phyloP scores from a whole-genome alignment of 257 asterid species.

The Eucommia ulmoides region DNA sequence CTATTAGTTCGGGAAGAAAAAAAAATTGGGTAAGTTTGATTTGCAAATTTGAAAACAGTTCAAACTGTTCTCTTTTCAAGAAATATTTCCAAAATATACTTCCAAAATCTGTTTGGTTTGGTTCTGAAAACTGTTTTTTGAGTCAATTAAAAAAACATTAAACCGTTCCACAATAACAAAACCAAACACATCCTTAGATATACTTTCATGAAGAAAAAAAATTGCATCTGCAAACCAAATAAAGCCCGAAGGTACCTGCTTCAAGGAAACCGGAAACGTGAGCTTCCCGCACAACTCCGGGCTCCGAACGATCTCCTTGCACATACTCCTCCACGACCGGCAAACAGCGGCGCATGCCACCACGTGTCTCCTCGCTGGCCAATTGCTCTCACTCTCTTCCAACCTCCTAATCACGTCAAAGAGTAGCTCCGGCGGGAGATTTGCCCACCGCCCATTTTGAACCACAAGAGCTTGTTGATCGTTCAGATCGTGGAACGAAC shows the following conservation, averaged over 20 bases:
- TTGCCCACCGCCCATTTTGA: conserved; percentile 43
- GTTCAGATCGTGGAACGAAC: conserved; percentile 24
- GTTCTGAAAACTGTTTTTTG: too few relatives aligned
- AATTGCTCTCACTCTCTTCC: conserved; percentile 49
- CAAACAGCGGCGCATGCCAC: conserved; percentile 50
- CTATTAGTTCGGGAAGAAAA: too few relatives aligned
- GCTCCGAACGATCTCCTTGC: conserved; percentile 36
- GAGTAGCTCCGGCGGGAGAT: conserved; percentile 45
- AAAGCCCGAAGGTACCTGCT: conserved; percentile 27
- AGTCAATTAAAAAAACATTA: too few relatives aligned
- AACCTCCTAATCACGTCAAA: conserved; percentile 40
- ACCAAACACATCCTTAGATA: too few relatives aligned
- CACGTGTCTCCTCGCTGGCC: conserved; percentile 49
- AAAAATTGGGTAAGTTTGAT: too few relatives aligned
- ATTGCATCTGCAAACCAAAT: not conserved
- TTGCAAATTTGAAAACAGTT: too few relatives aligned
- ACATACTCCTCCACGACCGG: conserved; percentile 46
- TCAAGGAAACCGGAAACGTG: conserved; percentile 45
- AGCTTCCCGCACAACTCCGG: conserved; percentile 43
- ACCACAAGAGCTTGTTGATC: conserved; percentile 29
- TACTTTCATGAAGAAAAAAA: too few relatives aligned
- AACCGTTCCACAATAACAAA: too few relatives aligned
- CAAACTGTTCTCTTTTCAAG: too few relatives aligned
- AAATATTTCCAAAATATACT: too few relatives aligned
- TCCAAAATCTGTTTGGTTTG: too few relatives aligned